These are phyloP conservation scores for Crithidia sp. DNA, from an alignment of 208 protist genomes.

Conservation along the genomic window DNA sequence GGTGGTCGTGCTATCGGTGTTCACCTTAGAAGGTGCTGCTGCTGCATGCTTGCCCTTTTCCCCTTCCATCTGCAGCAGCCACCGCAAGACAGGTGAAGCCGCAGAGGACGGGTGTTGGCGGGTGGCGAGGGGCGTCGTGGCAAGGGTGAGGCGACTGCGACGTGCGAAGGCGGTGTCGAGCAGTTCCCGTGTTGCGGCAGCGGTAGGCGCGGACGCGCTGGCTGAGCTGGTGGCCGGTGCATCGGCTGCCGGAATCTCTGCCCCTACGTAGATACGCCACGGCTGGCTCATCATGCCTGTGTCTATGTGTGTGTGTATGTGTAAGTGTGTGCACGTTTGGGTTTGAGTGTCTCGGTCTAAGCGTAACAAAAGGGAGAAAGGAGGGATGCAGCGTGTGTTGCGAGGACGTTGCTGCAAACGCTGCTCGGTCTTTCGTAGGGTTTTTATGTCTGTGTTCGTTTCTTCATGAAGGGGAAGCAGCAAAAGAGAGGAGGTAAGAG, in stretches of 20 bases:
- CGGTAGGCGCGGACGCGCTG: background rate
- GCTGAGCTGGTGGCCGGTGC: background rate
- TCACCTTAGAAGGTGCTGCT: background rate
- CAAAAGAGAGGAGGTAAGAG: constrained; percentile 16
- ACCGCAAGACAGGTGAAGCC: constrained; percentile 51
- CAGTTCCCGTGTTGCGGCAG: background rate
- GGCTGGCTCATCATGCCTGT: background rate
- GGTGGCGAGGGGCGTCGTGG: constrained; percentile 5
- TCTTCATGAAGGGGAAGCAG: background rate
- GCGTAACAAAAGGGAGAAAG: too few species aligned
- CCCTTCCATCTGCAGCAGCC: constrained; percentile 31
- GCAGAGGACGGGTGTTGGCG: constrained; percentile 40
- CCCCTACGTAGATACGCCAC: constrained; percentile 26
- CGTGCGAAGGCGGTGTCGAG: constrained; percentile 46
- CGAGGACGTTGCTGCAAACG: too few species aligned
- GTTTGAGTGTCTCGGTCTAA: too few species aligned
- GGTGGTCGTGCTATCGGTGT: too few species aligned
- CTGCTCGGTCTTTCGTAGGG: background rate
- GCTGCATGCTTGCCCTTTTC: background rate
- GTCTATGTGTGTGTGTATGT: too few species aligned
- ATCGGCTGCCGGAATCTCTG: constrained; percentile 1
- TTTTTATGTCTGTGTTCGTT: background rate
- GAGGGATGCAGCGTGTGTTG: too few species aligned
- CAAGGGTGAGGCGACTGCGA: constrained; percentile 3
- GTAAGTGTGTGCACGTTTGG: too few species aligned